These are phyloP conservation scores for Hypoxylon rickii DNA, from an alignment of 495 filamentous ascomycete species.

Conservation along the genomic window DNA sequence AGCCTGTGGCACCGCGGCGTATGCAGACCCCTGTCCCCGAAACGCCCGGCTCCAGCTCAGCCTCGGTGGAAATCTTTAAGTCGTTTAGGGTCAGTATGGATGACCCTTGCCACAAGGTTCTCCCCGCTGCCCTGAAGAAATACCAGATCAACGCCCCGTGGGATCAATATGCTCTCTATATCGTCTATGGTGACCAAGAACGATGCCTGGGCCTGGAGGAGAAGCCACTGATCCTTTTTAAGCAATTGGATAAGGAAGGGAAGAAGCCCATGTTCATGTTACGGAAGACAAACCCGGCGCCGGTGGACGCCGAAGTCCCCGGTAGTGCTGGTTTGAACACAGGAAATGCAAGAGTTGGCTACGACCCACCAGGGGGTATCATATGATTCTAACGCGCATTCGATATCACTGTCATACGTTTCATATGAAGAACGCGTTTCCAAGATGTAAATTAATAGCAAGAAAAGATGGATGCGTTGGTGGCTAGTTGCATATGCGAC, in stretches of 20 bases:
- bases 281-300: conserved; percentile 63
- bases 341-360: conserved; percentile 41
- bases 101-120: conserved; percentile 95
- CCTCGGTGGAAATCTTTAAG: conserved; percentile 92
- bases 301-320: conserved; percentile 47
- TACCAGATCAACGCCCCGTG: conserved; percentile 98
- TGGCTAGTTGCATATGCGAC: too few relatives aligned
- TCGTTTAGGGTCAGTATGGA: conserved; percentile 97
- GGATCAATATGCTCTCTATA: conserved; percentile 96
- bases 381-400: conserved; percentile 43
- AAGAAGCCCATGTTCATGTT: conserved; percentile 99
- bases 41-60: conserved; percentile 52
- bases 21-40: conserved; percentile 58
- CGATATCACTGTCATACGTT: neutral
- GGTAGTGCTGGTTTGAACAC: conserved; percentile 54
- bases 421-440: conserved; percentile 10
- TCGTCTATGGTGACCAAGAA: conserved; percentile 96
- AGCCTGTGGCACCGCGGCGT: conserved; percentile 47
- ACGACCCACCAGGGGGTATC: conserved; percentile 61
- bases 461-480: neutral
- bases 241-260: conserved; percentile 93
- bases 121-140: conserved; percentile 92
- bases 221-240: conserved; percentile 93
- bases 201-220: conserved; percentile 89
- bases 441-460: neutral